A percentile compares a stretch with the other conserved stretches of the same genome.
These are phyloP conservation scores for Jatropha multifida DNA, from an alignment of 441 rosid genomes.

Conservation along the genomic window DNA sequence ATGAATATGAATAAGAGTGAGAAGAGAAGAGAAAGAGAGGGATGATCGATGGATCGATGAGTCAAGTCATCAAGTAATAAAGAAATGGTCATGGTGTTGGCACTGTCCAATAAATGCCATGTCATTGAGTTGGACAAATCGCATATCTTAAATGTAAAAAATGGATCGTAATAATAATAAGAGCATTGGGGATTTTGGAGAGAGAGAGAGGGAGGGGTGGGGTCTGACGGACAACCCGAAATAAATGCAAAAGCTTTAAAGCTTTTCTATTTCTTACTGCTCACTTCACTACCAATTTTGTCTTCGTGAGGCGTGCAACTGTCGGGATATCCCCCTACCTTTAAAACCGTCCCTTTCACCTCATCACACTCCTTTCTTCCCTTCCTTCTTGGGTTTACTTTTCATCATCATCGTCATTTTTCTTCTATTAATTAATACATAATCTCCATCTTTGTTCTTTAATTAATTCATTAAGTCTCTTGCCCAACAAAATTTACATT, in stretches of 20 bases:
- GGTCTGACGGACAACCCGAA: constrained; percentile 43
- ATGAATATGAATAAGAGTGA: not conserved
- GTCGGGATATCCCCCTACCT: constrained; percentile 31
- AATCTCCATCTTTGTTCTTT: no score
- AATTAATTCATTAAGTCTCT: no score
- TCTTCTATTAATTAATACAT: no score
- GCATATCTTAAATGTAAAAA: constrained; percentile 14
- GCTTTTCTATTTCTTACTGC: not conserved
- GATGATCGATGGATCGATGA: not conserved
- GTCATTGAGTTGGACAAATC: constrained; percentile 32
- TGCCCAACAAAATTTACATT: no score
- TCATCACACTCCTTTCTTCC: not conserved
- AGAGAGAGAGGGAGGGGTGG: not conserved
- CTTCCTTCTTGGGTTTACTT: not conserved
- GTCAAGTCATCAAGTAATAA: constrained; percentile 9
- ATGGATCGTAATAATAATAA: not conserved
- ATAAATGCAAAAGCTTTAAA: constrained; percentile 32
- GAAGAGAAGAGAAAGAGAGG: not conserved
- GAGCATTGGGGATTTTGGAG: not conserved
- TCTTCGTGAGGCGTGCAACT: constrained; percentile 23
- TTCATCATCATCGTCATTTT: no score
- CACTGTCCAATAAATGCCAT: constrained; percentile 51
- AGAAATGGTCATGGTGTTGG: constrained; percentile 39
- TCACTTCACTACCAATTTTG: constrained; percentile 1
- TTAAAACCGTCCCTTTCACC: constrained; percentile 28